Percentiles rank a stretch among this genome's conserved stretches.
These are phyloP conservation scores for Mycena vulgaris DNA, from an alignment of 768 basidiomycete species.

Conservation along the genomic window DNA sequence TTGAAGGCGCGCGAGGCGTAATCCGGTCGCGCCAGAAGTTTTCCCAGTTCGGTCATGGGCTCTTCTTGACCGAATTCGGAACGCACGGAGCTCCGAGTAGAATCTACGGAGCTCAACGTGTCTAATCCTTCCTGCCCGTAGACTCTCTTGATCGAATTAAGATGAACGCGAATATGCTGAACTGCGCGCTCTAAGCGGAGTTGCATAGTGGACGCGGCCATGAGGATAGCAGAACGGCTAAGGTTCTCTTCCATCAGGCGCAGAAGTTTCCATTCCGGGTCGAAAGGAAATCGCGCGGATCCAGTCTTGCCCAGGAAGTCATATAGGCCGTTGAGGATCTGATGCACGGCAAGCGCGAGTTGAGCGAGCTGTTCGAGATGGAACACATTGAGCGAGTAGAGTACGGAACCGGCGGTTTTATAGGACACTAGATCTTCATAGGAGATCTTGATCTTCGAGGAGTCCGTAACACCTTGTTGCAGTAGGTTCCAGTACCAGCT, in stretches of 20 bases:
- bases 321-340: not conserved
- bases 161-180: not conserved
- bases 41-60: not conserved
- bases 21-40: slow-evolving; percentile 5
- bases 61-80: not conserved
- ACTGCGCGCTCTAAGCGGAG: not conserved
- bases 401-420: not conserved
- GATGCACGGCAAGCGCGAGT: not conserved
- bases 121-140: not conserved
- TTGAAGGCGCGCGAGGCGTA: not conserved
- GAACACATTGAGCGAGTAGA: not conserved
- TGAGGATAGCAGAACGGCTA: not conserved
- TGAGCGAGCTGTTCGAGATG: not conserved
- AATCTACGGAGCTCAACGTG: not conserved
- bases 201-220: not conserved
- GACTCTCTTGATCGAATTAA: not conserved
- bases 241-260: slow-evolving; percentile 6
- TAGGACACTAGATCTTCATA: not conserved
- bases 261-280: slow-evolving; percentile 1
- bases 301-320: not conserved
- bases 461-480: not conserved
- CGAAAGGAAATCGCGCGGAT: not conserved
- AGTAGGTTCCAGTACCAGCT: not conserved
- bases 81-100: slow-evolving; percentile 5
- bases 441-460: rapidly evolving